Conservation (phyloP, 495 filamentous ascomycete genomes). For the Penicilliopsis zonata region DNA sequence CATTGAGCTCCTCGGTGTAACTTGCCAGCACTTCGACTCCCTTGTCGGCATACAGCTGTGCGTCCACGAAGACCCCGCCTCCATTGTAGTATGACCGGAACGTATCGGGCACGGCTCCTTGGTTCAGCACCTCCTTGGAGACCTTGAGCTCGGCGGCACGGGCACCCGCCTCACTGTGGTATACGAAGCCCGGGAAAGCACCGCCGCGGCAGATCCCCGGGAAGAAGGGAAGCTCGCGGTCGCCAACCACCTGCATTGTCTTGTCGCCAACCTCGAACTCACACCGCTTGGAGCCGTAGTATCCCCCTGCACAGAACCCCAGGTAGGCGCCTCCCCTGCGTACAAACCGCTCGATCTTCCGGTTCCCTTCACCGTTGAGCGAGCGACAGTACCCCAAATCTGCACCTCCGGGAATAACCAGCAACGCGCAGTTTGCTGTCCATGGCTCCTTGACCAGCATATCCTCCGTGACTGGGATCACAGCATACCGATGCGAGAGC, state of each 20-base stretch:
- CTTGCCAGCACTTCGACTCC: constrained; percentile 74
- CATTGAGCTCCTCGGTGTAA: constrained; percentile 64
- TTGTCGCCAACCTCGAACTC: constrained; percentile 86
- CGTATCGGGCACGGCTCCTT: constrained; percentile 40
- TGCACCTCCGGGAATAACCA: constrained; percentile 92
- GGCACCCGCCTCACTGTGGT: constrained; percentile 79
- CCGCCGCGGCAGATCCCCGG: constrained; percentile 75
- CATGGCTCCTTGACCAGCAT: constrained; percentile 86
- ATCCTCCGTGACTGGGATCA: constrained; percentile 68
- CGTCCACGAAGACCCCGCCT: constrained; percentile 88
- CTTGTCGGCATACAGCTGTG: constrained; percentile 42
- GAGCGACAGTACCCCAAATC: constrained; percentile 84
- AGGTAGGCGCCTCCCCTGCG: constrained; percentile 76
- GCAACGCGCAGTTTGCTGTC: constrained; percentile 71
- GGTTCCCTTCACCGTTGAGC: constrained; percentile 81
- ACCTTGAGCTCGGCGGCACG: constrained; percentile 59
- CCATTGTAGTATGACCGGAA: constrained; percentile 89
- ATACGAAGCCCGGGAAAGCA: constrained; percentile 84
- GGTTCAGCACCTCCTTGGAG: constrained; percentile 44
- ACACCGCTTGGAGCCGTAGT: constrained; percentile 69
- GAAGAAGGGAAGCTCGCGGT: constrained; percentile 79
- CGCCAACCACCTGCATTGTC: constrained; percentile 73
- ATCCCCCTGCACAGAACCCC: constrained; percentile 90
- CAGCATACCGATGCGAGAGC: constrained; percentile 87
- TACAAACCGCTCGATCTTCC: constrained; percentile 71